Base-by-base conservation (phyloP, 179 eudicot genomes). In the Sideroxylon spinosum region DNA sequence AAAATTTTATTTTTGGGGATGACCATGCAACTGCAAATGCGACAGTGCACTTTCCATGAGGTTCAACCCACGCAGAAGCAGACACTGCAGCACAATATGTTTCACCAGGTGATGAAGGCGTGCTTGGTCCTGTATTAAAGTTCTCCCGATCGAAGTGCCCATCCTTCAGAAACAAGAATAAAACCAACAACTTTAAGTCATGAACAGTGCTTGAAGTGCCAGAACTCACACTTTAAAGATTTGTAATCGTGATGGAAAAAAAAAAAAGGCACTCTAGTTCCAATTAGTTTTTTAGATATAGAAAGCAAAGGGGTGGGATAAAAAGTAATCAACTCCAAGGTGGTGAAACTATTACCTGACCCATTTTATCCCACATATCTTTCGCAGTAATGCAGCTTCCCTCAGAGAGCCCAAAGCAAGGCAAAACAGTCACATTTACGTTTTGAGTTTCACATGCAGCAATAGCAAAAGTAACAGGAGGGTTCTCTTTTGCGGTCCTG, bases 401-500 rank as follows among this genome's bases (percentile, higher is more conserved):
- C 79, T 94, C 98, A 50, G 87, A 85, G 62, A 96, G 84, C 55
- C 98, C 96, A 86, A 96, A 96, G 84, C 89, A 84, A 46, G 99
- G 99, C 84, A 92, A 86, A 78, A 96, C 94, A 72, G 97, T 88
- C 71, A 96, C 99, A 78, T 86, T 96, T 52, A 96, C 98, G 81
- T 96, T 96, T 81, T 96, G 99, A 74, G 99, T 94, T 86, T 96
- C 99, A 84, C 87, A 90, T 68, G 99, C 97, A 82, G 98, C 99
- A 77, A 96, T 78, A 37, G 98, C 97, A 81, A 90, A 96, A 72
- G 98, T 96, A 80, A 92, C 97, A 12, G 99, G 99, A 81, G 94
- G 98, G 78, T 90, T 89, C 63, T 81, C 92, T 84, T 90, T 94
- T 48, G 95, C 90, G 22, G 99, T 90, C 92, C 99, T 96, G 94